phyloP scores from a whole-genome alignment of 495 filamentous ascomycete genomes.

The Elaphomyces granulatus region DNA sequence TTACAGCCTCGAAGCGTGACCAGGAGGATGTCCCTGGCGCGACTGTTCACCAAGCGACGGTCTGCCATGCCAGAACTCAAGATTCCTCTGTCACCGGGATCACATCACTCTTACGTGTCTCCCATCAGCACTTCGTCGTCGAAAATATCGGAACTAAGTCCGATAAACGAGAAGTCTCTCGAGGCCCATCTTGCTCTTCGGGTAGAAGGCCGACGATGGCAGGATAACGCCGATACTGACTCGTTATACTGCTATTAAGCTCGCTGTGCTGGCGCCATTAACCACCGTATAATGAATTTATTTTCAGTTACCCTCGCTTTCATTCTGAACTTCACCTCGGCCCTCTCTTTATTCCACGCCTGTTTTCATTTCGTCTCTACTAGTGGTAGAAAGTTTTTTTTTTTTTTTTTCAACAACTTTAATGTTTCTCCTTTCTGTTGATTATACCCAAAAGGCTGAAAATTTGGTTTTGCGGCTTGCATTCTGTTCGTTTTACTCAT shows the following conservation, averaged over 20 bases:
- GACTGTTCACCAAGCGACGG: neutral
- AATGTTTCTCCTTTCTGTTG: too few species aligned
- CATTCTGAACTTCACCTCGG: neutral
- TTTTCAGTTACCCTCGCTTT: too few species aligned
- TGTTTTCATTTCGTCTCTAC: neutral
- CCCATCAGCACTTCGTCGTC: neutral
- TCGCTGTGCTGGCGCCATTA: too few species aligned
- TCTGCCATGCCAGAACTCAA: neutral
- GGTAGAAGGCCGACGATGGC: neutral
- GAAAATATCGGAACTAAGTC: neutral
- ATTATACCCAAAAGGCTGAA: too few species aligned
- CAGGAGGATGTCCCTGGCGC: neutral
- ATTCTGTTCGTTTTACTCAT: too few species aligned
- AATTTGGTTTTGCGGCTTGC: too few species aligned
- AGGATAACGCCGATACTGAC: neutral
- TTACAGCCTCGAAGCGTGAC: neutral
- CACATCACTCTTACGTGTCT: neutral
- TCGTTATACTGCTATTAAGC: neutral
- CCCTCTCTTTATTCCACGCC: neutral
- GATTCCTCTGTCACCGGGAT: too few species aligned
- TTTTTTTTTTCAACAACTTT: too few species aligned
- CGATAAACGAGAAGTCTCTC: neutral
- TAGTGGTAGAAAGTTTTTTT: neutral
- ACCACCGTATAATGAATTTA: too few species aligned
- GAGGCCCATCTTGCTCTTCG: neutral